phyloP scores from a whole-genome alignment of 2,329 filamentous ascomycete species.

The Colletotrichum lini region DNA sequence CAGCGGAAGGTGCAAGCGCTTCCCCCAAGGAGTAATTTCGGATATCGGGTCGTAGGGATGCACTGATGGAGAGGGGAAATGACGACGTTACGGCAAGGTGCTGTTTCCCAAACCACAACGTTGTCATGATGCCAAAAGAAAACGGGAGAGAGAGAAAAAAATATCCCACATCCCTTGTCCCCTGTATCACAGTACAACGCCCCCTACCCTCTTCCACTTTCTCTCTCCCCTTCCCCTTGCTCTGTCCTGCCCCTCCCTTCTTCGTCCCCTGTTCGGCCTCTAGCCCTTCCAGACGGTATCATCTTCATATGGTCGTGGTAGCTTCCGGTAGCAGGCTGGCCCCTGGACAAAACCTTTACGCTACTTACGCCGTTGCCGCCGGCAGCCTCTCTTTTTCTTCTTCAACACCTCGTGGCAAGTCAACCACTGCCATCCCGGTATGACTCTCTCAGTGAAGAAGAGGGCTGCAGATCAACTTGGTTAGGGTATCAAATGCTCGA shows the following conservation, averaged over 20 bases:
- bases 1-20: slow-evolving; percentile 38
- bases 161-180: slow-evolving; percentile 13
- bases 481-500: background rate
- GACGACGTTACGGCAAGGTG: slow-evolving; percentile 29
- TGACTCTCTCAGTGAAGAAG: background rate
- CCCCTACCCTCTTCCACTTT: background rate
- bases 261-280: background rate
- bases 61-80: slow-evolving; percentile 12
- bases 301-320: slow-evolving; percentile 24
- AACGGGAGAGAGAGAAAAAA: background rate
- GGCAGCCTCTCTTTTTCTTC: slow-evolving; percentile 29
- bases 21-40: slow-evolving; percentile 37
- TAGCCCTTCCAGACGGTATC: background rate
- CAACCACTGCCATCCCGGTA: background rate
- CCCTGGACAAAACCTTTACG: slow-evolving; percentile 14
- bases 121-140: slow-evolving; percentile 9
- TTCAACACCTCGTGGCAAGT: slow-evolving; percentile 33
- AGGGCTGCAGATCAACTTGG: background rate
- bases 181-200: slow-evolving; percentile 1
- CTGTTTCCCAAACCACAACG: slow-evolving; percentile 11
- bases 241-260: background rate
- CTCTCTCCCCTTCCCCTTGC: background rate
- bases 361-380: slow-evolving; percentile 26
- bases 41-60: slow-evolving; percentile 32
- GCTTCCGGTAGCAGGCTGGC: slow-evolving; percentile 6